Conservation (phyloP, 441 rosid species). For the Erodium moschatum region DNA sequence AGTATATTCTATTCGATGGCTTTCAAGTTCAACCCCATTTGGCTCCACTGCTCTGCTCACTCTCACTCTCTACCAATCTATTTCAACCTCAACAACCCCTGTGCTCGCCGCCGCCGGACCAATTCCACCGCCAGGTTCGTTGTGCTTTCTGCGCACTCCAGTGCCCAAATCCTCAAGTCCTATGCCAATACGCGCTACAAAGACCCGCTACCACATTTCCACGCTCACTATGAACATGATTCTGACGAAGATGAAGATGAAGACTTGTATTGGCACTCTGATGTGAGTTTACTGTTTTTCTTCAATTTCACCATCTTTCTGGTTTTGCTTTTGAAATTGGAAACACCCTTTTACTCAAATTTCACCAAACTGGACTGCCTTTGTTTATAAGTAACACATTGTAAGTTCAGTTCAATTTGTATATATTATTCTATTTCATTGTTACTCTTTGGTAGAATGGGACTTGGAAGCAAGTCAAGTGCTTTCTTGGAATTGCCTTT, state of each 20-base stretch:
- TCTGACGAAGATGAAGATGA: conserved; percentile 33
- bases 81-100: not conserved
- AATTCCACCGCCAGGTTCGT: conserved; percentile 21
- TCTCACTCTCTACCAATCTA: not conserved
- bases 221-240: conserved; percentile 24
- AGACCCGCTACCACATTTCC: not conserved
- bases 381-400: too few relatives aligned
- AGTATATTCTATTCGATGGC: not conserved
- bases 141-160: conserved; percentile 55
- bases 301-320: not conserved
- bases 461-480: too few relatives aligned
- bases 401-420: too few relatives aligned
- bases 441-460: too few relatives aligned
- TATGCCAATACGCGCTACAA: conserved; percentile 60
- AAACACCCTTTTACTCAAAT: not conserved
- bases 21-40: not conserved
- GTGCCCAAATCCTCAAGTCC: conserved; percentile 62
- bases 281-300: conserved; percentile 32
- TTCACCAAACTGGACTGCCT: too few relatives aligned
- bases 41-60: not conserved
- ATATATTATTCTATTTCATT: too few relatives aligned
- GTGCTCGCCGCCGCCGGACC: not conserved
- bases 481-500: not conserved
- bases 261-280: conserved; percentile 38
- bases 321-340: too few relatives aligned